phyloP scores from a whole-genome alignment of 1,284 basidiomycete species.

The Naganishia sp. region DNA sequence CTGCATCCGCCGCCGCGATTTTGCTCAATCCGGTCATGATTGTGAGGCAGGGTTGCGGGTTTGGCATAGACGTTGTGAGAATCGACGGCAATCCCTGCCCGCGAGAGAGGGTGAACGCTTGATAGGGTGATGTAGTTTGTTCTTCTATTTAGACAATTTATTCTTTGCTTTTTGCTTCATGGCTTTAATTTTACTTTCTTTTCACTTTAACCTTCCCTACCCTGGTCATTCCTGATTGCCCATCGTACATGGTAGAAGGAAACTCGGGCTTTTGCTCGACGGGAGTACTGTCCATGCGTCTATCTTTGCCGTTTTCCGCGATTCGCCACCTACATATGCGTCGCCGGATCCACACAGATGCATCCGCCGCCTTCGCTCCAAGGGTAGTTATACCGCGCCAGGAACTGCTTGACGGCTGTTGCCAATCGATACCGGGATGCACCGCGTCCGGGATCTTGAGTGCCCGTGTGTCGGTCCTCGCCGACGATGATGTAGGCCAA shows the following conservation, averaged over 20 bases:
- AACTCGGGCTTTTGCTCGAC: conserved; percentile 54
- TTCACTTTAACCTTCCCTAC: conserved; percentile 32
- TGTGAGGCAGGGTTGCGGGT: no score
- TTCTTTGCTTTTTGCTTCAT: conserved; percentile 26
- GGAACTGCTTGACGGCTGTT: conserved; percentile 80
- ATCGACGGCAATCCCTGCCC: no score
- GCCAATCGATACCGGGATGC: conserved; percentile 78
- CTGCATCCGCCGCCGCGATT: no score
- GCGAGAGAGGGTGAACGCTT: no score
- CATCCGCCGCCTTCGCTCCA: conserved; percentile 90
- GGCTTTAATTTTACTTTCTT: conserved; percentile 37
- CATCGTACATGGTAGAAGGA: conserved; percentile 62
- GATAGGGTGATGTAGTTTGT: no score
- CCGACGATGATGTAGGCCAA: conserved; percentile 87
- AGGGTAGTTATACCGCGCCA: conserved; percentile 92
- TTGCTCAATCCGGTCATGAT: no score
- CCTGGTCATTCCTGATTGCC: conserved; percentile 43
- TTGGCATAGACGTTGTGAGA: no score
- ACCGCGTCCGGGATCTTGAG: conserved; percentile 75
- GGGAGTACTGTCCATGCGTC: no score
- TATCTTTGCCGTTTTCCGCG: neutral
- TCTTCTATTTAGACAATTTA: no score
- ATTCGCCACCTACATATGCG: conserved; percentile 28
- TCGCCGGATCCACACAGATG: conserved; percentile 70
- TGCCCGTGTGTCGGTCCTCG: conserved; percentile 92